These are phyloP conservation scores for Yarrowia bubula DNA, from an alignment of 805 yeast genomes.

Conservation along the genomic window DNA sequence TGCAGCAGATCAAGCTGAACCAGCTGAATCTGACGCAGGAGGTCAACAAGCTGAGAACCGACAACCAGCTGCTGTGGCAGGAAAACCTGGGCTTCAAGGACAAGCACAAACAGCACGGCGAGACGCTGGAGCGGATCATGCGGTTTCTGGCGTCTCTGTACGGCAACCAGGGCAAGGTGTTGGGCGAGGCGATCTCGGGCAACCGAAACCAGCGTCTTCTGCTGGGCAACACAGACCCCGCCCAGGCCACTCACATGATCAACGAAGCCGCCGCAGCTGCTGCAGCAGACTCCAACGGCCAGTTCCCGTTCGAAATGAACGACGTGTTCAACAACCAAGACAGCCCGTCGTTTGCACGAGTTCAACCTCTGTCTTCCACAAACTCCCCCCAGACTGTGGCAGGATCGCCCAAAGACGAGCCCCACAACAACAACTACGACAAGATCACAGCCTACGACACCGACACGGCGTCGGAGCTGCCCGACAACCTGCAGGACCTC, in stretches of 20 bases:
- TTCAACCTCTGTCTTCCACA: conserved; percentile 12
- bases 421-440: conserved; percentile 6
- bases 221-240: conserved; percentile 30
- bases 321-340: conserved; percentile 9
- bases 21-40: conserved; percentile 84
- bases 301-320: conserved; percentile 20
- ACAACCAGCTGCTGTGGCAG: conserved; percentile 88
- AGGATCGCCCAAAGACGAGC: not conserved
- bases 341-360: conserved; percentile 15
- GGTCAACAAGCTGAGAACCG: conserved; percentile 74
- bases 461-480: conserved; percentile 15
- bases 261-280: conserved; percentile 19
- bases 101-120: conserved; percentile 79
- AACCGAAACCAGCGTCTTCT: conserved; percentile 31
- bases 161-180: conserved; percentile 57
- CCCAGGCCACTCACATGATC: conserved; percentile 21
- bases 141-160: conserved; percentile 82
- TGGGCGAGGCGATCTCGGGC: conserved; percentile 36
- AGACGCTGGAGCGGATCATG: conserved; percentile 81
- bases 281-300: conserved; percentile 29
- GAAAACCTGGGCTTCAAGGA: conserved; percentile 83
- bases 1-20: conserved; percentile 71
- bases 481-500: conserved; percentile 7
- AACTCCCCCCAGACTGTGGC: conserved; percentile 24
- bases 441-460: conserved; percentile 18